These are phyloP conservation scores for Eucalyptus marginata DNA, from an alignment of 345 rosid species.

Conservation along the genomic window DNA sequence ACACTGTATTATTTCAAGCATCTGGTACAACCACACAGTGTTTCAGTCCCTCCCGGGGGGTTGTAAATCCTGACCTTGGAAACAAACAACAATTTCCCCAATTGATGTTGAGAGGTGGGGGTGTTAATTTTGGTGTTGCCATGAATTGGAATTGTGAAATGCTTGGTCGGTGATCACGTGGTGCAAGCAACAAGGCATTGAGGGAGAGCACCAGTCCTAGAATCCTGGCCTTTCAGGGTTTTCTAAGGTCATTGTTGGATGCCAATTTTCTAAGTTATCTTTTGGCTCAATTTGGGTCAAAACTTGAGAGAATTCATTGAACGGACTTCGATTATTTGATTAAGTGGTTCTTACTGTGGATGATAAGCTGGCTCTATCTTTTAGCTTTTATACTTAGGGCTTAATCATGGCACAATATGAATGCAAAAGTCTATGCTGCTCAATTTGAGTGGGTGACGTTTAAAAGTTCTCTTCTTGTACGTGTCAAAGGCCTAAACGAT, in stretches of 20 bases:
- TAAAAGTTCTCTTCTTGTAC: neutral
- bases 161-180: neutral
- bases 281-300: neutral
- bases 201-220: neutral
- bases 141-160: neutral
- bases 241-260: neutral
- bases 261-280: neutral
- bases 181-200: neutral
- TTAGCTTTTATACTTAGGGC: neutral
- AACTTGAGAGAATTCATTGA: neutral
- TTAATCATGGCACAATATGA: neutral
- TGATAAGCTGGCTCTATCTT: neutral
- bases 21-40: neutral
- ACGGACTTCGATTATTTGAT: neutral
- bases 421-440: neutral
- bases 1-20: neutral
- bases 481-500: neutral
- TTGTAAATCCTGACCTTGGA: neutral
- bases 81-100: neutral
- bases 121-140: neutral
- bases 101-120: neutral
- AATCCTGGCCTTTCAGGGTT: neutral
- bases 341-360: neutral
- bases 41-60: neutral
- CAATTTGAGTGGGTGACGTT: neutral